Conservation (phyloP, 352 stramenopile species). For the Globisporangium alternatum region DNA sequence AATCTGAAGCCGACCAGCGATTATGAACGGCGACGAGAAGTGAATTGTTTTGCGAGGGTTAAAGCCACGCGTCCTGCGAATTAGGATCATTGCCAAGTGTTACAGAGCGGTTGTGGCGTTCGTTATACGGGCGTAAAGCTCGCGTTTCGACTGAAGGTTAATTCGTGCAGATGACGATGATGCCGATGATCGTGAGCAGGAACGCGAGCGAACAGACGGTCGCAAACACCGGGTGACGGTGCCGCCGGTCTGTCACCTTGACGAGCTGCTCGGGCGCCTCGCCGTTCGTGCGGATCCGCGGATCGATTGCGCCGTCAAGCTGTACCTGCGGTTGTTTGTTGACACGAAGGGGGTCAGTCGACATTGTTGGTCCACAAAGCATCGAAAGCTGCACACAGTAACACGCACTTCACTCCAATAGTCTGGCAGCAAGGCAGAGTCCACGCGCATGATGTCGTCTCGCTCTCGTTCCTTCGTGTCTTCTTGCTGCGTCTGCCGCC, state of each 20-base stretch:
- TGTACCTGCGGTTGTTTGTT: neutral
- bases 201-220: conserved; percentile 70
- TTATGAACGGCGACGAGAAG: neutral
- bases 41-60: neutral
- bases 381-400: neutral
- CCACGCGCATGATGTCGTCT: conserved; percentile 24
- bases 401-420: conserved; percentile 33
- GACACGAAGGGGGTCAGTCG: neutral
- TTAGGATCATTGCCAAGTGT: neutral
- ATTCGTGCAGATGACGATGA: conserved; percentile 67
- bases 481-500: neutral
- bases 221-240: conserved; percentile 68
- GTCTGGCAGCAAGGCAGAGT: conserved; percentile 46
- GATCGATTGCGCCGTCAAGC: conserved; percentile 10
- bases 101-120: neutral
- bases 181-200: conserved; percentile 51
- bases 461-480: neutral
- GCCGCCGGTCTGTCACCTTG: conserved; percentile 67
- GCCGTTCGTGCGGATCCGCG: conserved; percentile 44
- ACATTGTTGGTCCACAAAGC: neutral
- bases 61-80: neutral
- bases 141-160: neutral
- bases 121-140: too few relatives aligned
- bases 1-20: too few relatives aligned
- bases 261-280: conserved; percentile 67